Conservation (phyloP, 2,329 filamentous ascomycete genomes). For the Ampelomyces quisqualis region DNA sequence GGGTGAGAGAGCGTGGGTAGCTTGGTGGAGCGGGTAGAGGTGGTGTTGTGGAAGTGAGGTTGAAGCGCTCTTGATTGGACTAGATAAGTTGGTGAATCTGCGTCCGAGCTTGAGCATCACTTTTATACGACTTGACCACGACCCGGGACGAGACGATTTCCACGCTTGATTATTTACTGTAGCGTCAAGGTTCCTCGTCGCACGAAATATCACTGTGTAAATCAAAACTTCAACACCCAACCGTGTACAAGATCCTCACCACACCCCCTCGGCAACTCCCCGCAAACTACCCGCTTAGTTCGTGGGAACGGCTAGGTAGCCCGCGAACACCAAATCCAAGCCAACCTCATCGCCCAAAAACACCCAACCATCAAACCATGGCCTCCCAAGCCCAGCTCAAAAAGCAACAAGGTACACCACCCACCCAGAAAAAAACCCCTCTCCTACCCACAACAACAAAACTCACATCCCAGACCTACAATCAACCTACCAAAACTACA, state of each 20-base stretch:
- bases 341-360: neutral
- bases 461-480: conserved; percentile 66
- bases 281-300: conserved; percentile 24
- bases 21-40: conserved; percentile 3
- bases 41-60: conserved; percentile 12
- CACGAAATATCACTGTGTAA: too few species aligned
- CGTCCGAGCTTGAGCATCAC: conserved; percentile 26
- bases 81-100: conserved; percentile 28
- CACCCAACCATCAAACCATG: conserved; percentile 43
- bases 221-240: neutral
- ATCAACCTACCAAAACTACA: conserved; percentile 74
- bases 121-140: conserved; percentile 3
- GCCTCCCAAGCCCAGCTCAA: conserved; percentile 58
- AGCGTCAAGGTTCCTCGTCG: too few species aligned
- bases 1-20: neutral
- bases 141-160: conserved; percentile 1
- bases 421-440: neutral
- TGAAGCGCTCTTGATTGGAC: conserved; percentile 8
- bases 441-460: neutral
- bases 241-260: conserved; percentile 3
- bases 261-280: too few species aligned
- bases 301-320: too few species aligned
- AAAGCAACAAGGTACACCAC: conserved; percentile 69
- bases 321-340: neutral
- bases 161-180: too few species aligned